These are phyloP conservation scores for Metschnikowia reukaufii DNA, from an alignment of 805 yeast genomes.

Conservation along the genomic window DNA sequence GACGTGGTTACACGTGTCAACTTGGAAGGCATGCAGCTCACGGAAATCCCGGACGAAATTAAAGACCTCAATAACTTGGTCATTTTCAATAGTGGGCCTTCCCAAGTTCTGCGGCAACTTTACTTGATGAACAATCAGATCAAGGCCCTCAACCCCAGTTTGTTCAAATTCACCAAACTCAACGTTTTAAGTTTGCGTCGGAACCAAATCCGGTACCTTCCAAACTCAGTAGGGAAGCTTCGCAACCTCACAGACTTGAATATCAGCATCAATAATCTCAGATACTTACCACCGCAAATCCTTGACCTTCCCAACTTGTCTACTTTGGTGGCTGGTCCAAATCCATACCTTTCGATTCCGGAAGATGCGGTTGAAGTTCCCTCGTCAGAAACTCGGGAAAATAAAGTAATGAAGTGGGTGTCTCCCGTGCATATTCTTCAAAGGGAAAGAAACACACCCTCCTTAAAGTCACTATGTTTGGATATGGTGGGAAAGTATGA, in stretches of 20 bases:
- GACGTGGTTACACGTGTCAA: slow-evolving; percentile 44
- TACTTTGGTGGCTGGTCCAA: slow-evolving; percentile 56
- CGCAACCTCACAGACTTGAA: slow-evolving; percentile 48
- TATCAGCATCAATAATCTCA: slow-evolving; percentile 51
- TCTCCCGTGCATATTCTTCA: slow-evolving; percentile 29
- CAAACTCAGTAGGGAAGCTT: slow-evolving; percentile 22
- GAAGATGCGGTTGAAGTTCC: slow-evolving; percentile 25
- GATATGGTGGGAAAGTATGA: slow-evolving; percentile 50
- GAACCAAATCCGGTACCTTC: slow-evolving; percentile 32
- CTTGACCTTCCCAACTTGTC: slow-evolving; percentile 44
- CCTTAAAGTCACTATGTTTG: slow-evolving; percentile 48
- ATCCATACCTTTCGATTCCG: slow-evolving; percentile 37
- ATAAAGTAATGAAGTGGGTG: slow-evolving; percentile 14
- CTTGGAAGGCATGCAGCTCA: slow-evolving; percentile 48
- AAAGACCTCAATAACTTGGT: slow-evolving; percentile 57
- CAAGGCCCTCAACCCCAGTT: slow-evolving; percentile 46
- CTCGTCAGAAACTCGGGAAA: neutral
- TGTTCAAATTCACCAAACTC: slow-evolving; percentile 51
- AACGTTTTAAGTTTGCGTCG: slow-evolving; percentile 53
- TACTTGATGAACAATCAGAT: slow-evolving; percentile 52
- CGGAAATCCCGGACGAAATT: slow-evolving; percentile 56
- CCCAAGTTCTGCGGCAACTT: slow-evolving; percentile 40
- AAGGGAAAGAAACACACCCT: slow-evolving; percentile 34
- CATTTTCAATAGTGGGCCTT: slow-evolving; percentile 32
- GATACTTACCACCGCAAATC: slow-evolving; percentile 53